Evolutionary conservation across 257 asterid genomes (phyloP).

Genomic region (Ligustrum vulgare): DNA sequence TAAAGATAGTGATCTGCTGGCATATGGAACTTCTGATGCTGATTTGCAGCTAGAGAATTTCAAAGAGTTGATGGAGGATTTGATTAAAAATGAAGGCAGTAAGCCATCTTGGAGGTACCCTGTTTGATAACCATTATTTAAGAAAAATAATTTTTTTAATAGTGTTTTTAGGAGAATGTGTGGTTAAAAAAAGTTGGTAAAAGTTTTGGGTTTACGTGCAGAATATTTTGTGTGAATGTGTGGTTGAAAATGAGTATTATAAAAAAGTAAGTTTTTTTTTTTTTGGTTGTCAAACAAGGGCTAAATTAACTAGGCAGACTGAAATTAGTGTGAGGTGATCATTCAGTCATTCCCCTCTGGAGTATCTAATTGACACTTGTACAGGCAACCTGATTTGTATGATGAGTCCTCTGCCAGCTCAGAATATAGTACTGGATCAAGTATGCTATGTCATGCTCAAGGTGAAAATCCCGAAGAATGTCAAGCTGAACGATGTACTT

Average conservation of each 20-base stretch:
- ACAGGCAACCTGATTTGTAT: constrained; percentile 67
- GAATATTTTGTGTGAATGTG: too few relatives aligned
- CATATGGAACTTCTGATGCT: constrained; percentile 42
- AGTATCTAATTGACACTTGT: constrained; percentile 33
- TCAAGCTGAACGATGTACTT: constrained; percentile 44
- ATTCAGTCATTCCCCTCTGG: constrained; percentile 13
- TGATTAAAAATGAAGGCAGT: constrained; percentile 55
- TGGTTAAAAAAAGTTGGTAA: too few relatives aligned
- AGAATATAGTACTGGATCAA: constrained; percentile 81
- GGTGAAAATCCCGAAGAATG: constrained; percentile 51
- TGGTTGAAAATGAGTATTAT: too few relatives aligned
- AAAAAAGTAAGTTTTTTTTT: too few relatives aligned
- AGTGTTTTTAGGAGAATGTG: too few relatives aligned
- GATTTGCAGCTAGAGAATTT: constrained; percentile 62
- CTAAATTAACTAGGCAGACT: constrained; percentile 11
- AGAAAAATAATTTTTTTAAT: too few relatives aligned
- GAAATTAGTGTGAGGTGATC: constrained; percentile 6
- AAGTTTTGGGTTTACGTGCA: too few relatives aligned
- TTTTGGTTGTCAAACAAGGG: too few relatives aligned
- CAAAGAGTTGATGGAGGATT: constrained; percentile 65
- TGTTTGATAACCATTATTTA: too few relatives aligned
- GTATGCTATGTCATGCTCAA: constrained; percentile 41
- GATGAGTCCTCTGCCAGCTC: constrained; percentile 80
- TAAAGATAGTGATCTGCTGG: constrained; percentile 53
- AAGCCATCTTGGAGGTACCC: constrained; percentile 66